Base-by-base conservation (phyloP, 768 basidiomycete species). In the Macrolepiota fuliginosa region DNA sequence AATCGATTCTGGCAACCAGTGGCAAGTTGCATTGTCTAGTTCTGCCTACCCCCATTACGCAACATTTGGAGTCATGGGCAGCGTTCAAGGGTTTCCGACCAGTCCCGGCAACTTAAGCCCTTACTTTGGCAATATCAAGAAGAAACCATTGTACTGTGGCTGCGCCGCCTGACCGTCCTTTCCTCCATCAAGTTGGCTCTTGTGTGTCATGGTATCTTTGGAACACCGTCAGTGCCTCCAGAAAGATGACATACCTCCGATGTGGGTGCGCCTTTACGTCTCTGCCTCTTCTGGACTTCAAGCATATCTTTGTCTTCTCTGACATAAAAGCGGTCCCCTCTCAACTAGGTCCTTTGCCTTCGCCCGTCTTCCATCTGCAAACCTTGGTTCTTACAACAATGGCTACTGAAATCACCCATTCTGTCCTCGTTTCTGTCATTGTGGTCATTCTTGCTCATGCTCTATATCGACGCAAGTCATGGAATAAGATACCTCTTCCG, bases 401-500 rank as follows among this genome's bases (percentile, higher is more conserved):
- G 60, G 32, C 40, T 29, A 17, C 60, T 19, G 54, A 49, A 19
- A 46, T 15, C 24, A 17, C 24, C 15, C 42, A 54, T n/a, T 22
- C 45, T 25, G 25, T 61, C 40, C 59, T 61, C 6, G 29, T 54
- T 19, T 11, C 60, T 37, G 22, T 47, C 46, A 46, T 61, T n/a
- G 45, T 24, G 27, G 24, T 61, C 35, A 49, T 61, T n/a, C n/a
- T 55, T 10, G 22, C 32, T 39, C 53, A 61, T 47, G 54, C 60
- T 19, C 49, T 54, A 22, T 51, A 51, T 32, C 53, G 36, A 25
- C 53, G 46, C 17, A 62, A 39, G 29, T 27, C 50, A 13, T 22
- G 53, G 32, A 55, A 15, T 17, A 62, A 54, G 15, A 54, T 67
- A 1, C 70, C 70, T 25, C 66, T 72, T 12, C 79, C 79, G 17